These are phyloP conservation scores for Drechslerella stenobrocha DNA, from an alignment of 2,329 filamentous ascomycete genomes.

Conservation along the genomic window DNA sequence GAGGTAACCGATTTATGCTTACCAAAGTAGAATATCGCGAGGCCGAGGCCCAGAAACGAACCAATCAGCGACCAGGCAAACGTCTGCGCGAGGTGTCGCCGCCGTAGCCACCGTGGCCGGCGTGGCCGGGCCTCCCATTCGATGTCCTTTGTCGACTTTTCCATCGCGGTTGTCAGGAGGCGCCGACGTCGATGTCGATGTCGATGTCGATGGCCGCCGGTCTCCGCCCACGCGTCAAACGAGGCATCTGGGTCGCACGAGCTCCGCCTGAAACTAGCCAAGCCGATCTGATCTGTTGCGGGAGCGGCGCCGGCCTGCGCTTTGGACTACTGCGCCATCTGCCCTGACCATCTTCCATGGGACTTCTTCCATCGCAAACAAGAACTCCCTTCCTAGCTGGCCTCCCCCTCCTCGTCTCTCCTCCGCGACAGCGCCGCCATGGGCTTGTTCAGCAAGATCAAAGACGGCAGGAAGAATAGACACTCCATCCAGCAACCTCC, in stretches of 20 bases:
- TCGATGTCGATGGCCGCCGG: background rate
- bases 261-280: slow-evolving; percentile 2
- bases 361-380: background rate
- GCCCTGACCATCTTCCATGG: too few species aligned
- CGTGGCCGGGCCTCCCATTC: background rate
- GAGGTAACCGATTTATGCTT: too few species aligned
- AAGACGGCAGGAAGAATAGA: slow-evolving; percentile 43
- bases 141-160: background rate
- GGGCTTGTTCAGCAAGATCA: slow-evolving; percentile 41
- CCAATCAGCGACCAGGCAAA: slow-evolving; percentile 7
- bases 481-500: slow-evolving; percentile 26
- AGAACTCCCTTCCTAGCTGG: background rate
- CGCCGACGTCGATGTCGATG: background rate
- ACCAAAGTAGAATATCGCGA: slow-evolving; percentile 5
- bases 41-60: slow-evolving; percentile 10
- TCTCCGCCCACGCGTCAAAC: too few species aligned
- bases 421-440: slow-evolving; percentile 13
- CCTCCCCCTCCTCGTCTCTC: too few species aligned
- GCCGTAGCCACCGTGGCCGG: slow-evolving; percentile 3
- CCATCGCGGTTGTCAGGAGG: background rate
- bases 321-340: background rate
- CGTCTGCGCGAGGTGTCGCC: slow-evolving; percentile 4
- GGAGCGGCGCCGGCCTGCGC: background rate
- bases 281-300: background rate
- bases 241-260: background rate